A percentile compares a stretch with the other conserved stretches of the same genome.
phyloP scores from a whole-genome alignment of 257 asterid species.

The Fraxinus cuspidata region DNA sequence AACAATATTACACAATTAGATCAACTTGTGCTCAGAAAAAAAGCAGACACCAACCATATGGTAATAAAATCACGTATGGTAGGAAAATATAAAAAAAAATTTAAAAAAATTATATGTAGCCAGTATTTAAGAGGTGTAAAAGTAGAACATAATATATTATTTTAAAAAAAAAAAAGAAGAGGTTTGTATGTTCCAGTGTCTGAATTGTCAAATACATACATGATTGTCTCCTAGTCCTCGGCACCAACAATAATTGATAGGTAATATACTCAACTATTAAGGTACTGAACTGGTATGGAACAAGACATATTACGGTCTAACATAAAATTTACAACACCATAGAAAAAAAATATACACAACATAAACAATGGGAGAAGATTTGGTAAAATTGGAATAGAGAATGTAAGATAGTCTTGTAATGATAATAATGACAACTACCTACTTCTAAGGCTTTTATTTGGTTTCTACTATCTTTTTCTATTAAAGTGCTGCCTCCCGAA shows the following conservation, averaged over 20 bases:
- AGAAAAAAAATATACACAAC: neutral
- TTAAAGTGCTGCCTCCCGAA: neutral
- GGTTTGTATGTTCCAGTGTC: neutral
- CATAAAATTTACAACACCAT: neutral
- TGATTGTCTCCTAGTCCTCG: neutral
- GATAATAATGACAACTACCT: neutral
- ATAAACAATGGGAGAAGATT: slow-evolving; percentile 1
- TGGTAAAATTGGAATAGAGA: neutral
- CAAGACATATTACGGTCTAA: neutral
- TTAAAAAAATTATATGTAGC: neutral
- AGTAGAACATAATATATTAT: neutral
- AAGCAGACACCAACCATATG: neutral
- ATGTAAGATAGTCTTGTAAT: neutral
- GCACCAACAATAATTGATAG: neutral
- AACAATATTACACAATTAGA: neutral
- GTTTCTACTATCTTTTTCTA: neutral
- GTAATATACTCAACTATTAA: neutral
- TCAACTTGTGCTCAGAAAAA: neutral
- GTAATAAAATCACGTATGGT: neutral
- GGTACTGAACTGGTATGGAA: neutral
- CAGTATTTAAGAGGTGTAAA: neutral
- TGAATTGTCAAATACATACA: neutral
- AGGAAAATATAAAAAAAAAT: neutral
- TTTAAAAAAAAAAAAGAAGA: too few relatives aligned
- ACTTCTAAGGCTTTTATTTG: neutral